Conservation (phyloP, 495 filamentous ascomycete genomes). For the Chaetomium fimeti region DNA sequence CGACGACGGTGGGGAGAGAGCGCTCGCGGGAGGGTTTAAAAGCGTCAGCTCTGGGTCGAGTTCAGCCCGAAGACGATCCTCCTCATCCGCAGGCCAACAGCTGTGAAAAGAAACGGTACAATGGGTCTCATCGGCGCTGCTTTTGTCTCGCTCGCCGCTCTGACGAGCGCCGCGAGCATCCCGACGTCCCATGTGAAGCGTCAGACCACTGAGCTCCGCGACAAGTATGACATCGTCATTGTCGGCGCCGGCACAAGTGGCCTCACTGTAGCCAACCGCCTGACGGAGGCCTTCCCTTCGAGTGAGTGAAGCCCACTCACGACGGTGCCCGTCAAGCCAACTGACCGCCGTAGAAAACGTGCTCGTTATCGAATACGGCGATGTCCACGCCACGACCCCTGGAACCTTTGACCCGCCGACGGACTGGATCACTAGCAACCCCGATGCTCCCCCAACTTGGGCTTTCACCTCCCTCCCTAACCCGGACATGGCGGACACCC, state of each 20-base stretch:
- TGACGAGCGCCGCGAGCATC: constrained; percentile 7
- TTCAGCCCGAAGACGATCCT: background rate
- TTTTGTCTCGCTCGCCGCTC: constrained; percentile 17
- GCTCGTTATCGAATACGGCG: constrained; percentile 47
- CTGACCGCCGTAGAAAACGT: constrained; percentile 35
- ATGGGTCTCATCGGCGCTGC: constrained; percentile 13
- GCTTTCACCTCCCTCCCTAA: constrained; percentile 39
- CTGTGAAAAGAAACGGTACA: background rate
- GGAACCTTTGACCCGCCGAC: constrained; percentile 30
- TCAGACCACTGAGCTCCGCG: constrained; percentile 25
- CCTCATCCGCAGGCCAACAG: background rate
- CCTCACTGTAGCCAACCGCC: constrained; percentile 42
- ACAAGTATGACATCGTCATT: constrained; percentile 42
- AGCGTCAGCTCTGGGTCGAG: too few relatives aligned
- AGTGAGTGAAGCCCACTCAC: constrained; percentile 16
- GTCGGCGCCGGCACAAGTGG: constrained; percentile 45
- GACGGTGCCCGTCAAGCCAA: background rate
- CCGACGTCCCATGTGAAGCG: constrained; percentile 21
- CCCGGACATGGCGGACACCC: constrained; percentile 37
- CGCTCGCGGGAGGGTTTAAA: background rate
- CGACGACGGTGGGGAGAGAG: background rate
- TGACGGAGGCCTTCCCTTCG: constrained; percentile 28
- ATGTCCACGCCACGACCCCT: constrained; percentile 31
- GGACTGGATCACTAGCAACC: background rate
- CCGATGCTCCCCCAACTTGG: constrained; percentile 20